phyloP scores from a whole-genome alignment of 208 protist genomes.

The Strigomonas culicis region DNA sequence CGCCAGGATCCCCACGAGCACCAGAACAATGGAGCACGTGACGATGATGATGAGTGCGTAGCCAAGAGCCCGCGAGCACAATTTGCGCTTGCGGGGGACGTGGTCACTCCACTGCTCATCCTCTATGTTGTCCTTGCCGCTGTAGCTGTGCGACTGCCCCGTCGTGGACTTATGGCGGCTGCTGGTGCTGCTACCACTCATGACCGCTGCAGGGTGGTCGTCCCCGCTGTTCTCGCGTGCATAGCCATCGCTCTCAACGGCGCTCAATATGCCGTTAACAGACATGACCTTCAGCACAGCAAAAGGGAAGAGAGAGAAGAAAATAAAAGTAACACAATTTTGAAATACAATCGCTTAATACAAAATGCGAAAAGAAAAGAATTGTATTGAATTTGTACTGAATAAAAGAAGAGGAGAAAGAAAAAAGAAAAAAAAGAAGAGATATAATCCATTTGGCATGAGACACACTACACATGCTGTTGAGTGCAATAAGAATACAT shows the following conservation, averaged over 20 bases:
- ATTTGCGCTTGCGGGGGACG: too few relatives aligned
- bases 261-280: too few relatives aligned
- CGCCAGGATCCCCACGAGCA: conserved; percentile 12
- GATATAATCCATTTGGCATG: neutral
- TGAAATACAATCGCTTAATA: neutral
- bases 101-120: too few relatives aligned
- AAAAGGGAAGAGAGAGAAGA: neutral
- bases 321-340: neutral
- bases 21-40: conserved; percentile 1
- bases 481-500: neutral
- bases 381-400: neutral
- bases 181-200: too few relatives aligned
- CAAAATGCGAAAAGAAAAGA: neutral
- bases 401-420: neutral
- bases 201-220: neutral
- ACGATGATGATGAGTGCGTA: neutral
- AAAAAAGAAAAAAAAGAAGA: conserved; percentile 8
- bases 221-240: neutral
- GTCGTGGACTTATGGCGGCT: too few relatives aligned
- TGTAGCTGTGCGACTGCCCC: neutral
- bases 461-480: neutral
- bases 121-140: neutral
- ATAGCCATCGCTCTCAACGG: too few relatives aligned
- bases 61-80: too few relatives aligned
- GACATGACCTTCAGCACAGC: too few relatives aligned